Evolutionary conservation across 225 moss, liverwort and hornwort genomes (phyloP), one percentile per base, ranked within the genome.

Genomic region (Pseudoscleropodium purum): DNA sequence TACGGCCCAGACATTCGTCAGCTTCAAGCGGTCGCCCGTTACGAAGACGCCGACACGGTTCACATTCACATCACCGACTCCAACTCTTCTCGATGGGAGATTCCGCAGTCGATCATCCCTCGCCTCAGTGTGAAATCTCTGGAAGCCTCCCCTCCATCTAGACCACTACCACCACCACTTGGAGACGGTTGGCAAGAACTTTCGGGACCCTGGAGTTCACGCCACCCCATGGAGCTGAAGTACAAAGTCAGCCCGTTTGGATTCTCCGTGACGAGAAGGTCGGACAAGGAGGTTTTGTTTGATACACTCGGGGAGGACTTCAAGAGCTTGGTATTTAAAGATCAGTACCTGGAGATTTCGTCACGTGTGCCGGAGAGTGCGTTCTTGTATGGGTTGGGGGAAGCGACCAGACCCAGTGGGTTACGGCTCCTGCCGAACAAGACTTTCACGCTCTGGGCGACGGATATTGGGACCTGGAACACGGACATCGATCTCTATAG

Each of bases 271-370:
- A 89, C 90, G 20, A 85, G 97, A 60, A 86, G 85, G 74, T 89
- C 92, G 15, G 92, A 94, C 70, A 92, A 92, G 36, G 95, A 95
- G 74, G 95, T 96, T 17, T 88, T 97, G 21, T 97, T 97, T 83
- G 96, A 96, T 70, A 93, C 94, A 10, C 17, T 91, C 12, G 67
- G 85, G 8, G 81, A 74, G 11, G 69, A 84, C 11, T 94, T 94
- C 31, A 93, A 94, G 33, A 93, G 91, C 47, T 72, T 99, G 91
- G 92, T 97, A 12, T 99, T 96, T 91, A 95, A 97, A 92, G 97
- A 99, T 51, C 95, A 96, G 87, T 99, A 97, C 81, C 69, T 97
- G 45, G 96, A 97, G 83, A 94, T 97, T 36, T 96, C 97, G 2
- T 90, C 97, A 13, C 70, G 73, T 21, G 90, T 98, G 37, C 94